phyloP scores from a whole-genome alignment of 2,329 filamentous ascomycete species.

The Xylaria hypoxylon region DNA sequence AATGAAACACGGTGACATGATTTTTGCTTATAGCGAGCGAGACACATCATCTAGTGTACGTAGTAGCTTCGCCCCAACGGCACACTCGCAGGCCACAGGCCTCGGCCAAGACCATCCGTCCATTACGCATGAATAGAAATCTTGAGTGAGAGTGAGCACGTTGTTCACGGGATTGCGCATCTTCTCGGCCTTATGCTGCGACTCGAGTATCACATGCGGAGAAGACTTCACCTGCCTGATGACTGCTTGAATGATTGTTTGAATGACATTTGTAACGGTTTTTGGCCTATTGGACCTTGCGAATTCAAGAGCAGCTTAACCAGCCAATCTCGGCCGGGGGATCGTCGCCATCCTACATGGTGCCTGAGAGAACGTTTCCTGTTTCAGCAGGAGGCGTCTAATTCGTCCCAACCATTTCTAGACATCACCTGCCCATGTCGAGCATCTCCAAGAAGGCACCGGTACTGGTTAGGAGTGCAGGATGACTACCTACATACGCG shows the following conservation, averaged over 20 bases:
- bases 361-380: conserved; percentile 47
- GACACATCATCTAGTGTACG: conserved; percentile 20
- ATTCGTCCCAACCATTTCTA: conserved; percentile 30
- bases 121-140: conserved; percentile 17
- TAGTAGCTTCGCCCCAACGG: conserved; percentile 1
- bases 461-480: conserved; percentile 23
- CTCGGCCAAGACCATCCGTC: background rate
- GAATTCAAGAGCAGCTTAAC: conserved; percentile 40
- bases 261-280: conserved; percentile 40
- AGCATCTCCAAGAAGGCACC: conserved; percentile 27
- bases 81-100: conserved; percentile 4
- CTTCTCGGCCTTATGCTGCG: conserved; percentile 43
- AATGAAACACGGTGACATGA: conserved; percentile 30
- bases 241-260: conserved; percentile 16
- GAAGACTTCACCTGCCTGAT: conserved; percentile 21
- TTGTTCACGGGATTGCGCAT: conserved; percentile 22
- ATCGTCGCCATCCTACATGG: conserved; percentile 44
- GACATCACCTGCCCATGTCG: conserved; percentile 32
- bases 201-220: conserved; percentile 48
- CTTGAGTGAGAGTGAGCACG: conserved; percentile 19
- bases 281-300: conserved; percentile 20
- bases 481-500: conserved; percentile 29
- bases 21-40: conserved; percentile 24
- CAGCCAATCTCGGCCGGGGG: conserved; percentile 43
- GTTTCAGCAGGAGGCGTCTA: conserved; percentile 47